Evolutionary conservation across 2,329 filamentous ascomycete species (phyloP).

Genomic region (Diaporthe vexans): DNA sequence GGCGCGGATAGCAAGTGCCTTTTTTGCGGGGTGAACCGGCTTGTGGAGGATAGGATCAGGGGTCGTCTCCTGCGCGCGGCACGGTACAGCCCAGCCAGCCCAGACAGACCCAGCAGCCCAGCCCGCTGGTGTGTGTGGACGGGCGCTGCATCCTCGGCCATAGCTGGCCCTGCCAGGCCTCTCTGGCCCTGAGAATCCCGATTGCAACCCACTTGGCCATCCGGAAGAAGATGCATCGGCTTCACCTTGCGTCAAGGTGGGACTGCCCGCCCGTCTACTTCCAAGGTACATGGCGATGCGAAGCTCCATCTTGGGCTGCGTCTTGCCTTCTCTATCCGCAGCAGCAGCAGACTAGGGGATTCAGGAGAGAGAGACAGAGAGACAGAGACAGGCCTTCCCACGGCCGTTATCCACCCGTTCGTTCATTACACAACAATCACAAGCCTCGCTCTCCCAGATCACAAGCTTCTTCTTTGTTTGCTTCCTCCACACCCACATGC

Average conservation of each 20-base stretch:
- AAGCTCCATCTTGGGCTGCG: constrained; percentile 32
- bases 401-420: constrained; percentile 14
- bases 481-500: constrained; percentile 9
- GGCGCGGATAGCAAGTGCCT: constrained; percentile 30
- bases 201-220: constrained; percentile 27
- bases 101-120: neutral
- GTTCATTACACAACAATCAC: constrained; percentile 10
- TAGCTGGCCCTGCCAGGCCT: constrained; percentile 10
- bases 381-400: neutral
- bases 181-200: constrained; percentile 40
- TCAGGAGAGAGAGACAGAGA: constrained; percentile 7
- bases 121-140: constrained; percentile 15
- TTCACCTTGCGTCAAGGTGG: constrained; percentile 32
- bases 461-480: constrained; percentile 32
- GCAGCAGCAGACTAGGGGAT: constrained; percentile 14
- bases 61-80: constrained; percentile 14
- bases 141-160: constrained; percentile 8
- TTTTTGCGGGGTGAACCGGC: constrained; percentile 41
- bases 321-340: constrained; percentile 24
- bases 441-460: constrained; percentile 11
- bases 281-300: constrained; percentile 6
- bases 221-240: constrained; percentile 36
- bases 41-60: constrained; percentile 23
- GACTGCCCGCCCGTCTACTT: constrained; percentile 12
- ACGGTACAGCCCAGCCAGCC: constrained; percentile 5